Conservation (phyloP, 2,329 filamentous ascomycete species). For the Trichoderma guizhouense region DNA sequence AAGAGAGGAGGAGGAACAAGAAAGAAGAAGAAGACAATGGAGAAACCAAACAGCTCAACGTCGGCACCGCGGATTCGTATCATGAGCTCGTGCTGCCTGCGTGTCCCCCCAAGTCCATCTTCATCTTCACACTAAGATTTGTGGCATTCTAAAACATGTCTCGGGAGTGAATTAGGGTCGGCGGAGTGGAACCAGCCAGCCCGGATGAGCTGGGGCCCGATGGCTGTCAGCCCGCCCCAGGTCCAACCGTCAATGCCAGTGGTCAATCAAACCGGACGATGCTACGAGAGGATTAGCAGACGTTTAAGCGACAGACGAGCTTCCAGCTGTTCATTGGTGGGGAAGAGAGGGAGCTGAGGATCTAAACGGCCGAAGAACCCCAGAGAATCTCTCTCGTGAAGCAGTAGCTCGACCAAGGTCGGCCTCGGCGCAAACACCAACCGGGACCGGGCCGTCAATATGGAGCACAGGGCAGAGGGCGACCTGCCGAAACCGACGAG, state of each 20-base stretch:
- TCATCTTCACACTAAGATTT: not conserved
- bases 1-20: not conserved
- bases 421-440: not conserved
- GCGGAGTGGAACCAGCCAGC: slow-evolving; percentile 5
- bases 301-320: slow-evolving; percentile 16
- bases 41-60: not conserved
- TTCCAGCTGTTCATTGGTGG: slow-evolving; percentile 5
- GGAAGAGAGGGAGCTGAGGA: not conserved
- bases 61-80: not conserved
- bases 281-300: not conserved
- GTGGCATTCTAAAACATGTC: slow-evolving; percentile 1
- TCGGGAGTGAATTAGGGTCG: slow-evolving; percentile 10
- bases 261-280: not conserved
- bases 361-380: not conserved
- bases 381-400: not conserved
- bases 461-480: not conserved
- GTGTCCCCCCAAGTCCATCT: not conserved
- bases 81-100: not conserved
- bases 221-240: slow-evolving; percentile 11
- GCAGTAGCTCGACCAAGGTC: not conserved
- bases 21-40: not conserved
- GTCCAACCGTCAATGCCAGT: not conserved
- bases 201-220: slow-evolving; percentile 2
- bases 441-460: not conserved
- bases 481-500: not conserved